Percentiles rank a stretch among this genome's conserved stretches.
Evolutionary conservation across 1,139 yeast genomes (phyloP).

Genomic region (Hanseniaspora gamundiae): DNA sequence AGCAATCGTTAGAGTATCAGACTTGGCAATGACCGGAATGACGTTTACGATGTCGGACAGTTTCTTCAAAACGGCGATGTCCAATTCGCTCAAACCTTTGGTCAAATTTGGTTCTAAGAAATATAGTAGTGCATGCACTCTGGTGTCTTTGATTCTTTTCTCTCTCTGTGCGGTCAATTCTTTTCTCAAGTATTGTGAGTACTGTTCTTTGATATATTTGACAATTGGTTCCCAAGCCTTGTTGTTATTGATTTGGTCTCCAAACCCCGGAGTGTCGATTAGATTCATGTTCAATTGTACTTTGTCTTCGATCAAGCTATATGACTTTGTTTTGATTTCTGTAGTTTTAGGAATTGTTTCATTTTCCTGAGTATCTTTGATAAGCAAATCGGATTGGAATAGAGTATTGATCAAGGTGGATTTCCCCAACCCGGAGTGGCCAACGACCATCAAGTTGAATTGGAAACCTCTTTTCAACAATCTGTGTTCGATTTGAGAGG

Average conservation of each 20-base stretch:
- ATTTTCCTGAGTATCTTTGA: slow-evolving; percentile 55
- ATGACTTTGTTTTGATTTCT: slow-evolving; percentile 68
- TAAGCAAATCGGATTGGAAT: slow-evolving; percentile 71
- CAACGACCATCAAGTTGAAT: slow-evolving; percentile 89
- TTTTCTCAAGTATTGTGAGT: slow-evolving; percentile 81
- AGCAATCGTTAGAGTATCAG: slow-evolving; percentile 76
- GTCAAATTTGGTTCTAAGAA: slow-evolving; percentile 81
- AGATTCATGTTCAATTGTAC: slow-evolving; percentile 77
- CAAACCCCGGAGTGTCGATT: slow-evolving; percentile 96
- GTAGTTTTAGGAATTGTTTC: slow-evolving; percentile 82
- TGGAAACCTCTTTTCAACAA: slow-evolving; percentile 88
- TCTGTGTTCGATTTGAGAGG: slow-evolving; percentile 88
- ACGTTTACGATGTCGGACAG: slow-evolving; percentile 87
- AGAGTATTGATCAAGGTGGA: slow-evolving; percentile 83
- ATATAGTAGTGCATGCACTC: slow-evolving; percentile 88
- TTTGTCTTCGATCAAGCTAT: slow-evolving; percentile 66
- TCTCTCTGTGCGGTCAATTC: slow-evolving; percentile 96
- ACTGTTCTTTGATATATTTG: slow-evolving; percentile 93
- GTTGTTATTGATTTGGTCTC: slow-evolving; percentile 91
- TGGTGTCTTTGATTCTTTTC: slow-evolving; percentile 68
- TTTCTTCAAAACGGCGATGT: slow-evolving; percentile 71
- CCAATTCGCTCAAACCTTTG: slow-evolving; percentile 67
- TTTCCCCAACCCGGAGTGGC: slow-evolving; percentile 90
- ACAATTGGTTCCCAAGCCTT: slow-evolving; percentile 96
- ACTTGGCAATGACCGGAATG: slow-evolving; percentile 88